Base-by-base conservation (phyloP, 208 protist species). In the Leptomonas seymouri region DNA sequence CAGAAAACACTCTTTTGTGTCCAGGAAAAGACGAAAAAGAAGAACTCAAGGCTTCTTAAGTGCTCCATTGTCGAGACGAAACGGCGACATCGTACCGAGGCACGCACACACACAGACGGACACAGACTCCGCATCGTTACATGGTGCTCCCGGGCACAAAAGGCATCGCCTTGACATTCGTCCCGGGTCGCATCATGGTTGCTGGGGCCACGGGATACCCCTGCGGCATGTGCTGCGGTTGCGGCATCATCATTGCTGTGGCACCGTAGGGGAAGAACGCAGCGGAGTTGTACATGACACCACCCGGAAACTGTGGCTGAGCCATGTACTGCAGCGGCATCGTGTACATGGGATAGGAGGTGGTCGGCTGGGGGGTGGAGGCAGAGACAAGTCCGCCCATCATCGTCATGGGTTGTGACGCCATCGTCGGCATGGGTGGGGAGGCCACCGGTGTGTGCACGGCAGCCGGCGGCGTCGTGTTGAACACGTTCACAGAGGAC, bases 91-190 rank as follows among this genome's bases (percentile, higher is more conserved):
- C 11, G 18, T 23, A 31, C 49, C 25, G 34, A 12, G 34, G 34
- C 23, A 56, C 23, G 15, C 51, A 21, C 39, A 49, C 36, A 28
- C 14, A 39, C 56, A 61, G 39, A 11, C n/a, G 8, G 27, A n/a
- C 39, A 61, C 34, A 48, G 39, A 48, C 20, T 30, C 48, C 51
- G 23, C 51, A 39, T 54, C 21, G 21, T 69, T 59, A 72, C 56
- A 68, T 71, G 0, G 49, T 67, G 65, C 60, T 63, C 44, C 72
- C 78, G 0, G 86, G 86, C 34, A 92, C 71, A 63, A 92, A 92
- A 0, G 86, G 86, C 69, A 79, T 76, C n/a, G 86, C 86, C 55
- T 85, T 83, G 27, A 89, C 70, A 50, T 92, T 92, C 5, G 81
- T 92, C 30, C 86, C 86, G 4, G 80, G 72, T 18, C 86, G 54